Conservation (phyloP, 345 rosid genomes). For the Salix brachista region DNA sequence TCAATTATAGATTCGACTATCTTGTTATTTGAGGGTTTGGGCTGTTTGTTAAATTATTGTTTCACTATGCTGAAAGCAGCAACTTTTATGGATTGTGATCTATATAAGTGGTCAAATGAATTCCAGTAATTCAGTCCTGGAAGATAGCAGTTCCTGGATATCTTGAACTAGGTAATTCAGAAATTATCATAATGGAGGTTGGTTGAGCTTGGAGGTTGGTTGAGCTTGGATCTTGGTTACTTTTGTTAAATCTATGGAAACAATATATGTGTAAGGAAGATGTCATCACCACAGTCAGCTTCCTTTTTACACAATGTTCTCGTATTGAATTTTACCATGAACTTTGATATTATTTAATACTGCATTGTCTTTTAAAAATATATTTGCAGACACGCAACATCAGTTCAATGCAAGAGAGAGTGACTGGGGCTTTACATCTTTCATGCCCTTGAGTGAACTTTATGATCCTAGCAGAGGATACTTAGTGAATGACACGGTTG, state of each 20-base stretch:
- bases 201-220: neutral
- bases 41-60: neutral
- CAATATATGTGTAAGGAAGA: neutral
- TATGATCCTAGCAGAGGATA: constrained; percentile 87
- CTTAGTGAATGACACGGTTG: constrained; percentile 67
- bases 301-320: neutral
- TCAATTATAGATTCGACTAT: neutral
- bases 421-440: constrained; percentile 94
- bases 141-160: neutral
- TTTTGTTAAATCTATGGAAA: neutral
- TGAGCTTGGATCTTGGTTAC: neutral
- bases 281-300: neutral
- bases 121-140: neutral
- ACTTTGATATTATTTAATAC: neutral
- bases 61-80: neutral
- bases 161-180: neutral
- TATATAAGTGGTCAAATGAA: neutral
- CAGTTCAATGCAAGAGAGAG: constrained; percentile 89
- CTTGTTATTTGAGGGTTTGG: neutral
- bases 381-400: constrained; percentile 76
- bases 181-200: neutral
- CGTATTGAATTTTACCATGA: neutral
- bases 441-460: constrained; percentile 87
- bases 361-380: neutral
- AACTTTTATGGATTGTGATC: neutral